Base-by-base conservation (phyloP, 1,284 basidiomycete genomes). In the Apiotrichum laibachii region DNA sequence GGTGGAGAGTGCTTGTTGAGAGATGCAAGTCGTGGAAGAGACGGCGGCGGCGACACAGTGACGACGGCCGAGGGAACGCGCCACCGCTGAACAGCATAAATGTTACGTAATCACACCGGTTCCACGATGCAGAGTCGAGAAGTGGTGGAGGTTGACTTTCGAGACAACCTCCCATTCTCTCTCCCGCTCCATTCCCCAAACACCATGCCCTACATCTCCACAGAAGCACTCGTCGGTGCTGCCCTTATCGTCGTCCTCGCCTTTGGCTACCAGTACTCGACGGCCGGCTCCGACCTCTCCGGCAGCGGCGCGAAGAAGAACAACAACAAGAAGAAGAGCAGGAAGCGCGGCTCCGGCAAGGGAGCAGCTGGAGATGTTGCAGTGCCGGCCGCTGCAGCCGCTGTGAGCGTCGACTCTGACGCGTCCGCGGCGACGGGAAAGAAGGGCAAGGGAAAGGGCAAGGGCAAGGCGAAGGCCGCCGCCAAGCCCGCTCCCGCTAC, bases 171-270 rank as follows among this genome's bases (percentile, higher is more conserved):
- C 37, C 11, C 15, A 16, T 37, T 35, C 47, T 42, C 26, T 26
- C n/a, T 31, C 37, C 18, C 22, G 19, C 37, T 16, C 39, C 18
- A 13, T 16, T 13, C 21, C 5, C 19, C 55, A 46, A 33, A 15
- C 53, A 13, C 22, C 55, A 77, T 77, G 75, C 75, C 75, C 26
- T 73, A 77, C 62, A 73, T 77, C 53, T 76, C 75, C 1, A 75
- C 71, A 48, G 75, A 77, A 56, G 73, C 71, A 7, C 66, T 76
- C 15, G 62, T 75, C 10, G 73, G 72, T 8, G 72, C 62, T 5
- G 70, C 64, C 0, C 66, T 77, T 3, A 50, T 77, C 31, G 63
- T 71, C 18, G 61, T 71, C 22, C 62, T 77, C 15, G 71, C 68
- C 7, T 39, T 73, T 5, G 73, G 72, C 2, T 72, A 69, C 48